Evolutionary conservation across 345 rosid species (phyloP), one percentile per base, ranked within the genome.

Genomic region (Camelina hispida): DNA sequence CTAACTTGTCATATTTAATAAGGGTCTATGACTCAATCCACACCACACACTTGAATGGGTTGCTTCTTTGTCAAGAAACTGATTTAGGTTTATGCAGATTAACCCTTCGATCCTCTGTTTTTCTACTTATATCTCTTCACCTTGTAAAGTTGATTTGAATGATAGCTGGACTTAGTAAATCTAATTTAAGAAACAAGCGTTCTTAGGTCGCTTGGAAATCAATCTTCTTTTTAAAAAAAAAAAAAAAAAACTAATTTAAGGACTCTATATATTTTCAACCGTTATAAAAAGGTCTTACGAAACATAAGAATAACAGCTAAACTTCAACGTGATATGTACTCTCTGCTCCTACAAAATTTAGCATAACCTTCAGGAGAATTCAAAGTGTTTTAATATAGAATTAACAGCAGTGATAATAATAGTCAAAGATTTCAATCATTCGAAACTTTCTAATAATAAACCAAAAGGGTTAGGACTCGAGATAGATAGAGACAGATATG

Each of bases 401-500:
- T 61, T 43, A 30, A 51, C 37, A 68, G 47, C 54, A 75, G 47
- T 68, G 50, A 52, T 8, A 52, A 60, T 61, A 42, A 62, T 69
- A 69, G 75, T 62, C 62, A 76, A 55, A 11, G 43, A 37, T 63
- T 11, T 54, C 46, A 55, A 47, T 53, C 35, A 53, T 56, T 63
- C 40, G 3, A 50, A 44, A 69, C 50, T 34, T 55, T 20, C 81
- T 72, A 78, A 66, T 66, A 50, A 66, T 78, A 78, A 42, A 58
- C 72, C 73, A 65, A 50, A 71, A 40, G 9, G 53, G 62, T 20
- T 50, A 73, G 40, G 46, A 17, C 64, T 10, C 46, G 32, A 61
- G 56, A 44, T 20, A 50, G 62, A 68, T 23, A 72, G 22, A 18
- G 47, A 37, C 35, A 37, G 11, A 32, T 7, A 34, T 23, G 62